phyloP scores from a whole-genome alignment of 73 alveolate genomes.

The Tetrahymena elliotti region DNA sequence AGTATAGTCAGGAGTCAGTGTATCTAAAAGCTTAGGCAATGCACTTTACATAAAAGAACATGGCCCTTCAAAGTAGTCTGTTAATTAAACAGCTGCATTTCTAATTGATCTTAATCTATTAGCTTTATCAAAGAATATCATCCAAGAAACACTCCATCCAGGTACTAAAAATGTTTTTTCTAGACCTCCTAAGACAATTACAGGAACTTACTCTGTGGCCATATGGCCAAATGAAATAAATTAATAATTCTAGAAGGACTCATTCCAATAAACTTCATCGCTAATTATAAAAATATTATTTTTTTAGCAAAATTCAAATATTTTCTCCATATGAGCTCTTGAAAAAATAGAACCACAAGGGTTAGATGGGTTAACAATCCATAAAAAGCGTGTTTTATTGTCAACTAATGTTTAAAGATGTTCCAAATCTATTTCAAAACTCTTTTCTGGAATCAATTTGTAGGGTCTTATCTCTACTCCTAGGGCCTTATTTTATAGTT shows the following conservation, averaged over 20 bases:
- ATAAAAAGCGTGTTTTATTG: conserved; percentile 51
- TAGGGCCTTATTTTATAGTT: conserved; percentile 29
- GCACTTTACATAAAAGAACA: conserved; percentile 48
- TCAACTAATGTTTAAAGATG: conserved; percentile 40
- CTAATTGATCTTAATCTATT: conserved; percentile 44
- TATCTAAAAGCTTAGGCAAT: conserved; percentile 49
- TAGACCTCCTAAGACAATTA: conserved; percentile 51
- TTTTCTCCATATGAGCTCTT: conserved; percentile 55
- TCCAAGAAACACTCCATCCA: conserved; percentile 88
- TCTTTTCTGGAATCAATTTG: conserved; percentile 58
- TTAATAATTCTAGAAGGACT: conserved; percentile 36
- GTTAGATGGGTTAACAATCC: conserved; percentile 71
- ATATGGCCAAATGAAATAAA: conserved; percentile 35
- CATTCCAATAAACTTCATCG: conserved; percentile 76
- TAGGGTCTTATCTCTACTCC: conserved; percentile 50
- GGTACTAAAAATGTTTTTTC: conserved; percentile 75
- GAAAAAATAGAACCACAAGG: conserved; percentile 82
- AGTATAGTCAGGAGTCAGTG: conserved; percentile 39
- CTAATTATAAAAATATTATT: conserved; percentile 54
- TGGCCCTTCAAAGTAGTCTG: conserved; percentile 59
- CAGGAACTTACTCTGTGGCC: conserved; percentile 46
- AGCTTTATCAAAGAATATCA: conserved; percentile 59
- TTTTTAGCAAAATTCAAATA: conserved; percentile 52
- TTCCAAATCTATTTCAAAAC: conserved; percentile 65
- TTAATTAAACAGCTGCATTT: conserved; percentile 30